phyloP scores from a whole-genome alignment of 306 rosid species.

The Medicago lupulina region DNA sequence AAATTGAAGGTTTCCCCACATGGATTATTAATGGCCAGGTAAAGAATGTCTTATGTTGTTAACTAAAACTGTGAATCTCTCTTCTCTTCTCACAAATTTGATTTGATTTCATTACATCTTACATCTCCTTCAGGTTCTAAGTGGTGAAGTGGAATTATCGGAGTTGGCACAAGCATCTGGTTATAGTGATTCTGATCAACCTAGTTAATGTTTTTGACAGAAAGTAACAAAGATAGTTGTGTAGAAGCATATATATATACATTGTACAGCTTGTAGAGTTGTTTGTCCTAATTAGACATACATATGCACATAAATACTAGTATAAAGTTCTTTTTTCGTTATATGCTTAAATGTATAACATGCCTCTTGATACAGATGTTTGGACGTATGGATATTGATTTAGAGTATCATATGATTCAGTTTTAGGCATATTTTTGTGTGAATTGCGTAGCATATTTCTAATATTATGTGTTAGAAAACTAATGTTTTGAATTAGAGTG shows the following conservation, averaged over 20 bases:
- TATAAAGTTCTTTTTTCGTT: conserved; percentile 5
- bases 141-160: conserved; percentile 70
- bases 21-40: conserved; percentile 92
- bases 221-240: conserved; percentile 15
- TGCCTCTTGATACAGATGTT: background rate
- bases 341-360: background rate
- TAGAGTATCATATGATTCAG: no score
- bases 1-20: conserved; percentile 88
- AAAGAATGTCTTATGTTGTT: conserved; percentile 30
- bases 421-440: background rate
- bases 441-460: no score
- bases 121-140: conserved; percentile 58
- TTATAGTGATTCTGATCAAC: conserved; percentile 54
- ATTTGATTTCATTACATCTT: conserved; percentile 33
- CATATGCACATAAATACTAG: background rate
- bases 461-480: no score
- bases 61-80: background rate
- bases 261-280: conserved; percentile 46
- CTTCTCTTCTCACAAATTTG: conserved; percentile 14
- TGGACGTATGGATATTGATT: no score
- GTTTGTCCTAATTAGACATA: conserved; percentile 26
- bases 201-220: conserved; percentile 36
- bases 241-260: conserved; percentile 15
- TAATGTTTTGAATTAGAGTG: no score
- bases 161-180: conserved; percentile 76